These are phyloP conservation scores for Lipomyces japonicus DNA, from an alignment of 805 yeast genomes.

Conservation along the genomic window DNA sequence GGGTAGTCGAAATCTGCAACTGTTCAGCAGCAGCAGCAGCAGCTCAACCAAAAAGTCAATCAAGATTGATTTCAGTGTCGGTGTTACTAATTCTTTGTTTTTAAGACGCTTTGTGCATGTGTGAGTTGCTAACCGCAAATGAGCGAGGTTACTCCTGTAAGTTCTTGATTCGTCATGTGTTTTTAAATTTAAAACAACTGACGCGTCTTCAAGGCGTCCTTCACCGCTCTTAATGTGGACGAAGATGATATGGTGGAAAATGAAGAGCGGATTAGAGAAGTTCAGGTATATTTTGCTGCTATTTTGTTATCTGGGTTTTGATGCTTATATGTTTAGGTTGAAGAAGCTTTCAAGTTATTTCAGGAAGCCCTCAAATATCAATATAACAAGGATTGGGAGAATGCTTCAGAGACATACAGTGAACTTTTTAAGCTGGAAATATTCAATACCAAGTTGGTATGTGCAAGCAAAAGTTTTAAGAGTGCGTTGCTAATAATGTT, in stretches of 20 bases:
- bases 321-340: conserved; percentile 41
- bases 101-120: too few species aligned
- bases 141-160: too few species aligned
- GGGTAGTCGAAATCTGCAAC: too few species aligned
- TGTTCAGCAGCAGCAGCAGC: too few species aligned
- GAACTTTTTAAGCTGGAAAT: conserved; percentile 67
- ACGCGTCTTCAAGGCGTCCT: conserved; percentile 37
- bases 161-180: too few species aligned
- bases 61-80: too few species aligned
- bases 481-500: conserved; percentile 17
- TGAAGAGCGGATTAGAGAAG: conserved; percentile 86
- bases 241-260: conserved; percentile 71
- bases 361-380: conserved; percentile 67
- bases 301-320: too few species aligned
- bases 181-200: too few species aligned
- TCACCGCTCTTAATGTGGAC: conserved; percentile 72
- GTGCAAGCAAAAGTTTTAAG: not conserved
- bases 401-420: conserved; percentile 55
- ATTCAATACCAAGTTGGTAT: conserved; percentile 41
- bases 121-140: too few species aligned
- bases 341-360: conserved; percentile 74
- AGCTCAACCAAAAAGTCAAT: too few species aligned
- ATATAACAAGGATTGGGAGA: conserved; percentile 45
- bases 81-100: too few species aligned
- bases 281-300: conserved; percentile 61